Evolutionary conservation across 2,329 filamentous ascomycete genomes (phyloP), one percentile per base, ranked within the genome.

Genomic region (Phoma sp.): DNA sequence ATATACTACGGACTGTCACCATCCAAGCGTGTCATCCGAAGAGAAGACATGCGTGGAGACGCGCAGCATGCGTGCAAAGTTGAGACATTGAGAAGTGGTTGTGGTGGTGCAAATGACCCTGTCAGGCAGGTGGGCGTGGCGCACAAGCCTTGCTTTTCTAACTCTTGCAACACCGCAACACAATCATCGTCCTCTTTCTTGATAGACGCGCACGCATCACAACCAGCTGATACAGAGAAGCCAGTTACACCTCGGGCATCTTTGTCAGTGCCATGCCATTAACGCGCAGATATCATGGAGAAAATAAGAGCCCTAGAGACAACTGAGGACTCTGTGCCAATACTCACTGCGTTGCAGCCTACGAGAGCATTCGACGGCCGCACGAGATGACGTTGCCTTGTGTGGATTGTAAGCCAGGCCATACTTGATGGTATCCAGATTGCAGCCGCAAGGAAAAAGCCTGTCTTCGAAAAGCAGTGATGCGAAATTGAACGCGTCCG

Each of bases 121-220:
- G 3, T 4, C 25, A 18, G 22, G 47, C 13, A 52, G 22, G 48
- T 46, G 48, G 41, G 48, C 48, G 39, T 36, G 43, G 22, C 25
- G 32, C n/a, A n/a, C 30, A 29, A 50, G 13, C 33, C 25, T 53
- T 36, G 22, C 27, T 46, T 47, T 55, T 47, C 52, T 46, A 38
- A 39, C 52, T 55, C 47, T 55, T 55, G 47, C 37, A 50, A 41
- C 40, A 38, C 36, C 47, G n/a, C 37, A 33, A 50, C 46, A 35
- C 27, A 13, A 24, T 41, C 7, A 2, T 29, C 10, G 13, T 36
- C 8, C 29, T 27, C 18, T 30, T 5, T n/a, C 10, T 11, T 14
- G 13, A 41, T 36, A 9, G 22, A 37, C 24, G 32, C 36, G 22
- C 25, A 46, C 44, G 32, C 30, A 38, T 13, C 14, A 30, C 18